Base-by-base conservation (phyloP, 2,329 filamentous ascomycete genomes). In the Nemania sp. region DNA sequence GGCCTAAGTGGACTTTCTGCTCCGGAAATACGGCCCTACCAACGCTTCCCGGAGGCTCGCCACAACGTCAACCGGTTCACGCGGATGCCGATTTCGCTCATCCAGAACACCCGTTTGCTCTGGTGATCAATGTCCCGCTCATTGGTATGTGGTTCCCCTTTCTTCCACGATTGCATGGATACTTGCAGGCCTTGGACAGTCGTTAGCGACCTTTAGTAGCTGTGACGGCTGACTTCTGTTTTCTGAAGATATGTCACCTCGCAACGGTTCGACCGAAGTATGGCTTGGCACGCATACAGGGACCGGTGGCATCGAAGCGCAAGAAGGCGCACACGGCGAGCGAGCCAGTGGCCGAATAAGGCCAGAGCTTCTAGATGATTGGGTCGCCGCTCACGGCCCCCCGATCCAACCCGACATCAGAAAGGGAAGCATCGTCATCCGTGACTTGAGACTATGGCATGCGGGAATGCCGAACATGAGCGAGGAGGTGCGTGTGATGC, bases 361-460 rank as follows among this genome's bases (percentile, higher is more conserved):
- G 15, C 60, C 76, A 43, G 68, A 73, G 0, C 68, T 79, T 1
- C 65, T 85, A 0, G 75, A 75, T 2, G 69, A 74, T 51, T 74
- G 79, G 5, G 60, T 73, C 2, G 57, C 67, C 3, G 65, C 74
- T 2, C 71, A 78, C 6, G 64, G 64, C 1, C 76, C 79, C 5
- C 82, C 82, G 0, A 69, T 78, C 11, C 84, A 87, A 66, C 82
- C 83, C 0, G 57, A 72, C 2, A 77, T 86, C 0, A 75, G 76
- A 37, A 85, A 84, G 65, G 84, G 86, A 0, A 81, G 82, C 40
- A 69, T 88, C 20, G 76, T 87, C 37, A 68, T 89, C 32, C 77
- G 87, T 1, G 86, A 88, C 68, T 71, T 88, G 54, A 75, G 85
- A 21, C 78, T 87, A 5, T 89, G 86, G 85, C 85, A 88, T 69